Conservation (phyloP, 352 stramenopile species). For the Globisporangium solare region DNA sequence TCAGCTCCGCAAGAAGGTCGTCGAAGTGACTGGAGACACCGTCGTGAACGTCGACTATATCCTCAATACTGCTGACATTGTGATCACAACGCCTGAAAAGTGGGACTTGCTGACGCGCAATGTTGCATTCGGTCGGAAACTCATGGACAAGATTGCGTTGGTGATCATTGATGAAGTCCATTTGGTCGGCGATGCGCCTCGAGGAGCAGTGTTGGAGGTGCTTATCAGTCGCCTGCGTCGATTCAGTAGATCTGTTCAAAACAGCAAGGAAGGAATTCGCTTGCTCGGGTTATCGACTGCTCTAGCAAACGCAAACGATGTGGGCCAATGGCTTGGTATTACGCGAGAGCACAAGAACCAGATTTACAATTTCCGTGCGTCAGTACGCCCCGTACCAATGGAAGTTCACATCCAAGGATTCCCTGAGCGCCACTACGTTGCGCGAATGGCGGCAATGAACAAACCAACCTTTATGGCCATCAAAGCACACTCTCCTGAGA, state of each 20-base stretch:
- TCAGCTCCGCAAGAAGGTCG: conserved; percentile 87
- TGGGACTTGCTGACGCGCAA: conserved; percentile 97
- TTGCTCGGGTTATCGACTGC: conserved; percentile 96
- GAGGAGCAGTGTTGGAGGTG: conserved; percentile 89
- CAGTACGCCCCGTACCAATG: conserved; percentile 96
- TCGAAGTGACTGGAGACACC: conserved; percentile 97
- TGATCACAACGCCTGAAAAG: conserved; percentile 98
- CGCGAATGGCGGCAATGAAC: conserved; percentile 99
- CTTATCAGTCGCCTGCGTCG: conserved; percentile 85
- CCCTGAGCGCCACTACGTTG: conserved; percentile 95
- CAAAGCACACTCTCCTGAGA: conserved; percentile 90
- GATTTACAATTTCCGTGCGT: conserved; percentile 94
- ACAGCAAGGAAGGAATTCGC: conserved; percentile 65
- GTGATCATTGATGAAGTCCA: conserved; percentile 98
- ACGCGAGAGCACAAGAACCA: conserved; percentile 57
- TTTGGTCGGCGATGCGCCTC: conserved; percentile 91
- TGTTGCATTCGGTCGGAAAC: conserved; percentile 60
- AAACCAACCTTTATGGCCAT: conserved; percentile 98
- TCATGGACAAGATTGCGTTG: conserved; percentile 79
- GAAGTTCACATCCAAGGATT: conserved; percentile 97
- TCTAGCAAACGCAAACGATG: conserved; percentile 94
- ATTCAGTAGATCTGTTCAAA: conserved; percentile 49
- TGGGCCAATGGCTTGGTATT: conserved; percentile 97
- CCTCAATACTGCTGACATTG: conserved; percentile 91
- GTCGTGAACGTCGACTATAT: conserved; percentile 90